Base-by-base conservation (phyloP, 2,329 filamentous ascomycete genomes). In the Trichoderma sp. region DNA sequence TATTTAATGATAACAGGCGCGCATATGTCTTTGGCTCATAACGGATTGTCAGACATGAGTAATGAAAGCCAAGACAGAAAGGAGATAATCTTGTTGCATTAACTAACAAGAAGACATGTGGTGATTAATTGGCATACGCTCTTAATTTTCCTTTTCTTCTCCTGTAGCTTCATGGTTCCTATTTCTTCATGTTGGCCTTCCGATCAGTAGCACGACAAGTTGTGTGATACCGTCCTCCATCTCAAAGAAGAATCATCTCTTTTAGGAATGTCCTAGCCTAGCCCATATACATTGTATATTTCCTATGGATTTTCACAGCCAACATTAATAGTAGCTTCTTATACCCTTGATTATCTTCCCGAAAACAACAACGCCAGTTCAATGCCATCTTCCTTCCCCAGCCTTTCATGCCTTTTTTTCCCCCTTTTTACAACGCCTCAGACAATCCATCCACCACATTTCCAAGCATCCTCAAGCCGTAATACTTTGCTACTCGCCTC, bases 391-490 rank as follows among this genome's bases (percentile, higher is more conserved):
- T 6, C 21, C 32, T 24, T 39, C 70, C 68, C 28, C 11, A 34
- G 32, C 3, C 2, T 8, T 43, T 18, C 37, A 30, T 55, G 6
- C 54, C 13, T 26, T 34, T 18, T 54, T 7, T 26, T 34, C 11
- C 39, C 14, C 13, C 11, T 49, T 68, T 13, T 74, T 69, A 88
- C 70, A 87, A 72, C 10, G 78, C 82, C 59, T 76, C 79, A 70
- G 83, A 74, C 69, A 94, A 84, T 68, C 88, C 90, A 70, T 86
- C 85, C 6, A 95, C 90, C 59, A 96, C 91, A 72, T 85, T 89
- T 70, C 86, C 87, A 78, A 99, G 79, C 91, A 98, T 94, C 76
- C 88, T 87, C 77, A 98, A 82, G 5, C 89, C 90, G 81, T 96
- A 97, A 77, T 89, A 94, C 74, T 83, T 85, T 8, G 92, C 92